Evolutionary conservation across 2,329 filamentous ascomycete species (phyloP).

Genomic region (Claviceps digitariae): DNA sequence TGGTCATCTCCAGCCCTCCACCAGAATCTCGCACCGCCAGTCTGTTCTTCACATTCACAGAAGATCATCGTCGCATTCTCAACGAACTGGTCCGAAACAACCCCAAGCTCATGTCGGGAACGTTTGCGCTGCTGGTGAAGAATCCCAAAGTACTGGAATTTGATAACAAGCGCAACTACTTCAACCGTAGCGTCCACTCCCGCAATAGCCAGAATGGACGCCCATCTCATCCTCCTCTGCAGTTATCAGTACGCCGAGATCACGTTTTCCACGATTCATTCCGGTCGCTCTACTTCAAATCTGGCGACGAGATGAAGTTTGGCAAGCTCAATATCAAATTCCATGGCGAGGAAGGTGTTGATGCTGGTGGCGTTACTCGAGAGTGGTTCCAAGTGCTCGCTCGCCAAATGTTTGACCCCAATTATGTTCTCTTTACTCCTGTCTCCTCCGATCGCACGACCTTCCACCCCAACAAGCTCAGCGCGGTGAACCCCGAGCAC

Average conservation of each 20-base stretch:
- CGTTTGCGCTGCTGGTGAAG: conserved; percentile 89
- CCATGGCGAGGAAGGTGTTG: conserved; percentile 93
- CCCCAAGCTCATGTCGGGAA: conserved; percentile 96
- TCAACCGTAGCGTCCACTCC: conserved; percentile 79
- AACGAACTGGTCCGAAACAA: conserved; percentile 97
- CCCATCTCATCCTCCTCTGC: conserved; percentile 57
- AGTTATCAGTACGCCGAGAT: conserved; percentile 80
- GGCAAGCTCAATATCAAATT: conserved; percentile 97
- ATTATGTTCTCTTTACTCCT: conserved; percentile 91
- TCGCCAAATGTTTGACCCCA: conserved; percentile 96
- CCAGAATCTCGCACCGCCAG: conserved; percentile 74
- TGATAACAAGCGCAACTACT: conserved; percentile 99
- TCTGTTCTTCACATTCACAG: conserved; percentile 94
- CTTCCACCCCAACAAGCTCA: conserved; percentile 94
- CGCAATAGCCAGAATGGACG: conserved; percentile 54
- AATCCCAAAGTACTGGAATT: conserved; percentile 98
- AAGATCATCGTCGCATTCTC: conserved; percentile 92
- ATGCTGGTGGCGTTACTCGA: conserved; percentile 90
- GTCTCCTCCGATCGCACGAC: conserved; percentile 96
- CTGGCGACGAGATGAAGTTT: conserved; percentile 94
- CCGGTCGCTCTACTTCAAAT: conserved; percentile 96
- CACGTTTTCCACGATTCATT: conserved; percentile 98
- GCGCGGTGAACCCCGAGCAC: conserved; percentile 89
- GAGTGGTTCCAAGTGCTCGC: conserved; percentile 99
- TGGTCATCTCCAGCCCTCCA: conserved; percentile 57